phyloP scores from a whole-genome alignment of 257 asterid species.

The Petrea volubilis region DNA sequence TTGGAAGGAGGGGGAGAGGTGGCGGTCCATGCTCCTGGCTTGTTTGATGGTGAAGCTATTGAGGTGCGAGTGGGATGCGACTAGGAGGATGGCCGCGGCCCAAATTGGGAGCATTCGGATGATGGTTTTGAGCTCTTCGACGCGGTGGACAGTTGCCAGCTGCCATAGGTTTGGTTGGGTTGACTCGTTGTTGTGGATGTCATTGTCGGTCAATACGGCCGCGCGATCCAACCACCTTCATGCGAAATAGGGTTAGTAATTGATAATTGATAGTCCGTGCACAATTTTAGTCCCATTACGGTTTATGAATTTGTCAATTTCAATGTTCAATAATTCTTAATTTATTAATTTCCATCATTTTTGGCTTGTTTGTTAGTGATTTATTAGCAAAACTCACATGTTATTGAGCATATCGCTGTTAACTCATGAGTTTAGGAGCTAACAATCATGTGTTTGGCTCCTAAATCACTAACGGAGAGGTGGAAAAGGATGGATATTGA shows the following conservation, averaged over 20 bases:
- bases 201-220: constrained; percentile 48
- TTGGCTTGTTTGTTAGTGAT: too few relatives aligned
- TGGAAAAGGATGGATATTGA: too few relatives aligned
- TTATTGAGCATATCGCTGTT: too few relatives aligned
- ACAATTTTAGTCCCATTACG: too few relatives aligned
- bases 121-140: constrained; percentile 75
- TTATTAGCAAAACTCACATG: too few relatives aligned
- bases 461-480: too few relatives aligned
- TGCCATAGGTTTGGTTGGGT: constrained; percentile 65
- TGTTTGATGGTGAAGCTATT: constrained; percentile 68
- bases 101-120: constrained; percentile 71
- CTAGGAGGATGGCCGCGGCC: constrained; percentile 67
- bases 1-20: constrained; percentile 48
- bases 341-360: too few relatives aligned
- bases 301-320: too few relatives aligned
- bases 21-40: constrained; percentile 73
- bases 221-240: constrained; percentile 76
- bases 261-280: too few relatives aligned
- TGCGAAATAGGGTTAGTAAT: not conserved
- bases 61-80: constrained; percentile 62
- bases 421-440: too few relatives aligned
- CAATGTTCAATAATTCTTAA: too few relatives aligned
- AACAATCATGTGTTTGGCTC: too few relatives aligned
- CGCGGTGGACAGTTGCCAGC: constrained; percentile 75
- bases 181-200: constrained; percentile 27